Percentiles rank a stretch among this genome's conserved stretches.
Evolutionary conservation across 192 early-diverging fungal genomes (phyloP).

Genomic region (Entomortierella beljakovae): DNA sequence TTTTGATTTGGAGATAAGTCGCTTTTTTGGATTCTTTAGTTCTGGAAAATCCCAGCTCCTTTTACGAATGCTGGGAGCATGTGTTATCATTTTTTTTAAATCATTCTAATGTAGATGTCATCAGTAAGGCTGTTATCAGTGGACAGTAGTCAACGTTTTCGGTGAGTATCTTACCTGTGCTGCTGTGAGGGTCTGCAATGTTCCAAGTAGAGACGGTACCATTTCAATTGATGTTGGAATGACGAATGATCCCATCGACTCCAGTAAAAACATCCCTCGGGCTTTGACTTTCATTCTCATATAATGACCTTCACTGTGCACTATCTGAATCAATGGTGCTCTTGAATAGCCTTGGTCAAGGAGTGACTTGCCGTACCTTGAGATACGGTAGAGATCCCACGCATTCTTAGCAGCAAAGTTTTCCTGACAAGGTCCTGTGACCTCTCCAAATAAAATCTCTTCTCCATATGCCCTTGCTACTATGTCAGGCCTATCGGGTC

Average conservation of each 20-base stretch:
- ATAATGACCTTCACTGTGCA: slow-evolving; percentile 4
- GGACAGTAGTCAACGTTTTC: not conserved
- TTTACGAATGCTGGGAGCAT: slow-evolving; percentile 10
- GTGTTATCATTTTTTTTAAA: not conserved
- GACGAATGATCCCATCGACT: slow-evolving; percentile 13
- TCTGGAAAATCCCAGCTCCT: slow-evolving; percentile 22
- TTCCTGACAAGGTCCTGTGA: slow-evolving; percentile 14
- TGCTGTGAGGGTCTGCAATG: slow-evolving; percentile 5
- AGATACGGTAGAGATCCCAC: slow-evolving; percentile 18
- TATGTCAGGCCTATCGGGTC: slow-evolving; percentile 11
- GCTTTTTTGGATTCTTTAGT: slow-evolving; percentile 9
- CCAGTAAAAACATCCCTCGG: slow-evolving; percentile 18
- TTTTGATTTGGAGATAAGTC: slow-evolving; percentile 14
- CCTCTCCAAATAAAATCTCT: slow-evolving; percentile 16
- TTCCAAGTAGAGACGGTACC: slow-evolving; percentile 10
- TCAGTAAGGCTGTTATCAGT: not conserved
- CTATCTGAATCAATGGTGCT: slow-evolving; percentile 12
- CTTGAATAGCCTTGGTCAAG: slow-evolving; percentile 1
- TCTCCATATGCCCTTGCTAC: slow-evolving; percentile 9
- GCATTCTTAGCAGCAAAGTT: slow-evolving; percentile 8
- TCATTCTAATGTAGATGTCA: slow-evolving; percentile 4
- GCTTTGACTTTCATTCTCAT: slow-evolving; percentile 13
- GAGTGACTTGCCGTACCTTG: slow-evolving; percentile 18
- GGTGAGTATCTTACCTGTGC: slow-evolving; percentile 14
- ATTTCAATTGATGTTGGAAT: slow-evolving; percentile 17